Conservation (phyloP, 2,329 filamentous ascomycete genomes). For the Xylogone sp. region DNA sequence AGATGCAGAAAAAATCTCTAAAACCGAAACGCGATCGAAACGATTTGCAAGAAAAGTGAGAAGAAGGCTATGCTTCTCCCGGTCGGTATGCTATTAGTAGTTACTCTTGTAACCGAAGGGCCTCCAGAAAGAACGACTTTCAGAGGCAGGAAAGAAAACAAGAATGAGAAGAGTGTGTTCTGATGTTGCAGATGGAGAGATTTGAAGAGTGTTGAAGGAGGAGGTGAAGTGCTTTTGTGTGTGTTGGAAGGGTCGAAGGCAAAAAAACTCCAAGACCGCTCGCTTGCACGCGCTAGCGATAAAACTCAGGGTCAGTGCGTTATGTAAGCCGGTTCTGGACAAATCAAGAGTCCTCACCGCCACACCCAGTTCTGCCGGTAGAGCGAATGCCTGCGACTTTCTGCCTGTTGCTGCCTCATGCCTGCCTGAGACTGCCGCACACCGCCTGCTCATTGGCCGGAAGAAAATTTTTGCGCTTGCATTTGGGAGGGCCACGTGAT, state of each 20-base stretch:
- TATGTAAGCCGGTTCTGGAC: background rate
- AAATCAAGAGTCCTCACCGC: background rate
- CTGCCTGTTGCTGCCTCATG: background rate
- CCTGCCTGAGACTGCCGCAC: background rate
- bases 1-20: constrained; percentile 17
- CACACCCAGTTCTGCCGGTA: background rate
- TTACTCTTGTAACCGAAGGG: constrained; percentile 18
- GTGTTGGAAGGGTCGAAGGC: constrained; percentile 19
- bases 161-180: constrained; percentile 15
- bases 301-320: background rate
- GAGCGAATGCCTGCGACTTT: background rate
- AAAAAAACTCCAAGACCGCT: constrained; percentile 13
- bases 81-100: constrained; percentile 5
- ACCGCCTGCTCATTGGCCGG: background rate
- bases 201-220: constrained; percentile 9
- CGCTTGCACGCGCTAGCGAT: background rate
- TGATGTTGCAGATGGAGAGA: constrained; percentile 11
- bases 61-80: constrained; percentile 15
- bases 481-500: background rate
- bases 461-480: background rate
- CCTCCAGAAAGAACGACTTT: constrained; percentile 41
- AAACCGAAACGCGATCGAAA: constrained; percentile 27
- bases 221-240: constrained; percentile 5
- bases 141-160: constrained; percentile 40
- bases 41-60: constrained; percentile 16